phyloP scores from a whole-genome alignment of 1,284 basidiomycete species.

The Serendipita sp. region DNA sequence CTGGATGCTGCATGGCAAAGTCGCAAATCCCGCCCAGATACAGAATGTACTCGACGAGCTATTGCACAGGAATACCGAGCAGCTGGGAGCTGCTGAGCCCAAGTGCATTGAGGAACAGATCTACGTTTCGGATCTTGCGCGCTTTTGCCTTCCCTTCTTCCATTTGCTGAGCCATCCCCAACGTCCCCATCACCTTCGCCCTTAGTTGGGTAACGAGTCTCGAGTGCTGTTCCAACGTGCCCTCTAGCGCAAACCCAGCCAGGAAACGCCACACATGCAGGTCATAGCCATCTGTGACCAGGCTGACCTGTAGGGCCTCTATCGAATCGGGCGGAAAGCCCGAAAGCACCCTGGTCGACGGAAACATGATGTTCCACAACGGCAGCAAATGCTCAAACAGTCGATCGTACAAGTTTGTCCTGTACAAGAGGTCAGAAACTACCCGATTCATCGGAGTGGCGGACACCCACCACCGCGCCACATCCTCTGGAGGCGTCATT shows the following conservation, averaged over 20 bases:
- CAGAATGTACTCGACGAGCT: background rate
- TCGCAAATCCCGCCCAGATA: background rate
- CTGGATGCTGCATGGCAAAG: background rate
- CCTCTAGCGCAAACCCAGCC: slow-evolving; percentile 77
- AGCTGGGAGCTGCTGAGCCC: slow-evolving; percentile 76
- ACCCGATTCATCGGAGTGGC: background rate
- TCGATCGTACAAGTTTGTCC: slow-evolving; percentile 74
- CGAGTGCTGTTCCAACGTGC: slow-evolving; percentile 69
- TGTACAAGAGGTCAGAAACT: slow-evolving; percentile 20
- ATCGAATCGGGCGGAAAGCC: slow-evolving; percentile 24
- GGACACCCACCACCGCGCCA: slow-evolving; percentile 64
- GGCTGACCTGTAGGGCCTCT: slow-evolving; percentile 20
- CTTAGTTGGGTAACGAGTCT: slow-evolving; percentile 77
- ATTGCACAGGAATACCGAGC: background rate
- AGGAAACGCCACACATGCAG: slow-evolving; percentile 89
- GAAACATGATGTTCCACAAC: slow-evolving; percentile 72
- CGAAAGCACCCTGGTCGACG: slow-evolving; percentile 63
- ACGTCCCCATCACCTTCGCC: slow-evolving; percentile 84
- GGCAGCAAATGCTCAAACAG: slow-evolving; percentile 69
- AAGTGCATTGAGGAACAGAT: slow-evolving; percentile 72
- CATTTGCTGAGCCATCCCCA: slow-evolving; percentile 49
- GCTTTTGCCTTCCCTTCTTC: slow-evolving; percentile 52
- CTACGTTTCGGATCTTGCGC: slow-evolving; percentile 65
- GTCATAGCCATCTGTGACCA: slow-evolving; percentile 59
- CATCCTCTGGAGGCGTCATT: slow-evolving; percentile 53